These are phyloP conservation scores for Wickerhamomyces sydowiorum DNA, from an alignment of 805 yeast species.

Conservation along the genomic window DNA sequence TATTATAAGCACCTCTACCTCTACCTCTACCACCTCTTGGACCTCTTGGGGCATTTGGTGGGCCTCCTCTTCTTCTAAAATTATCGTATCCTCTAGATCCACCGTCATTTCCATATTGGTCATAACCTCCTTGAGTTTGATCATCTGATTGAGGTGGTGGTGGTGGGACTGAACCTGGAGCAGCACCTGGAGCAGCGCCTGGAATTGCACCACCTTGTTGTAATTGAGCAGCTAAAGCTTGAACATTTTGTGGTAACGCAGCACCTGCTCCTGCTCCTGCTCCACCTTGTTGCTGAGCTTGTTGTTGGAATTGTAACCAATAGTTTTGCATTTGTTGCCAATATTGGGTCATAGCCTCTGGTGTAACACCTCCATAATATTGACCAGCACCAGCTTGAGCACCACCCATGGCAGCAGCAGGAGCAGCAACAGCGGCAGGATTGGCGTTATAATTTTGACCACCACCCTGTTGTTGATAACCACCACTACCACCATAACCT, in stretches of 20 bases:
- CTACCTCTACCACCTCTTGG: slow-evolving; percentile 37
- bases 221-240: slow-evolving; percentile 14
- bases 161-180: slow-evolving; percentile 26
- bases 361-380: slow-evolving; percentile 20
- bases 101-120: slow-evolving; percentile 11
- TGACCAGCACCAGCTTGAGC: slow-evolving; percentile 5
- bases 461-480: neutral
- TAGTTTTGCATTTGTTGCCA: slow-evolving; percentile 58
- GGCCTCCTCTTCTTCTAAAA: slow-evolving; percentile 19
- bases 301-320: slow-evolving; percentile 53
- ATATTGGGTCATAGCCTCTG: slow-evolving; percentile 60
- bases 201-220: slow-evolving; percentile 21
- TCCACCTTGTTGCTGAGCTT: slow-evolving; percentile 3
- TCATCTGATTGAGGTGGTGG: slow-evolving; percentile 7
- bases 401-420: slow-evolving; percentile 6
- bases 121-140: neutral
- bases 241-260: neutral
- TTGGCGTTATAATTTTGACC: slow-evolving; percentile 11
- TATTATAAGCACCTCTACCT: slow-evolving; percentile 15
- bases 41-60: slow-evolving; percentile 44
- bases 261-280: slow-evolving; percentile 13
- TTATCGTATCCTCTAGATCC: slow-evolving; percentile 13
- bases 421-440: slow-evolving; percentile 22
- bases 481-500: slow-evolving; percentile 16
- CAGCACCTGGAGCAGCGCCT: no score